phyloP scores from a whole-genome alignment of 257 asterid genomes.

The Plantago ovata region DNA sequence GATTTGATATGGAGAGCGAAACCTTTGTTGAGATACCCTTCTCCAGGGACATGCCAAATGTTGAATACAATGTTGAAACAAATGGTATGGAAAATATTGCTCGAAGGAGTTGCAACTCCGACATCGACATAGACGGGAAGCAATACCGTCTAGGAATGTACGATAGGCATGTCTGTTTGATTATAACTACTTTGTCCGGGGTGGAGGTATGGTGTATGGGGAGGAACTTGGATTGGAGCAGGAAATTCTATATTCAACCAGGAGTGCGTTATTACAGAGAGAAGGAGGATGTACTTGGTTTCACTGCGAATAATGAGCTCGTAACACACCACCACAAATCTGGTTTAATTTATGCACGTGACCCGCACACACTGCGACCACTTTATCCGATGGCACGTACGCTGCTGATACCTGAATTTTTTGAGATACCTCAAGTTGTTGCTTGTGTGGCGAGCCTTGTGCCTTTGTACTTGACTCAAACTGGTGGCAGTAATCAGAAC shows the following conservation, averaged over 20 bases:
- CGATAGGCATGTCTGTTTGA: neutral
- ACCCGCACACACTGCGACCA: neutral
- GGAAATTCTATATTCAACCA: neutral
- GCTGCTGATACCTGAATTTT: no score
- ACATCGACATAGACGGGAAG: neutral
- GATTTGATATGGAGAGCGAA: neutral
- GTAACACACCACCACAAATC: neutral
- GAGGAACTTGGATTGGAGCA: neutral
- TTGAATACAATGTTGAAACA: neutral
- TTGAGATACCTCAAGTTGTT: no score
- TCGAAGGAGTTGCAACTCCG: neutral
- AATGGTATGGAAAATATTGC: neutral
- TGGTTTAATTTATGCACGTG: neutral
- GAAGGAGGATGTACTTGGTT: neutral
- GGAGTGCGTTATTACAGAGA: no score
- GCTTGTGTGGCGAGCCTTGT: no score
- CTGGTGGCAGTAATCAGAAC: no score
- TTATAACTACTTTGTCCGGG: neutral
- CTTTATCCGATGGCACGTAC: neutral
- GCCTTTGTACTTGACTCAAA: no score
- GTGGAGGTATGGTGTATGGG: slow-evolving; percentile 2
- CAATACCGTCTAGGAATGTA: no score
- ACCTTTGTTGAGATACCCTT: neutral
- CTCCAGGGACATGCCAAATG: neutral
- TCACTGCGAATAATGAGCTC: neutral